Evolutionary conservation across 805 yeast genomes (phyloP).

Genomic region (Candida coleopterorum): DNA sequence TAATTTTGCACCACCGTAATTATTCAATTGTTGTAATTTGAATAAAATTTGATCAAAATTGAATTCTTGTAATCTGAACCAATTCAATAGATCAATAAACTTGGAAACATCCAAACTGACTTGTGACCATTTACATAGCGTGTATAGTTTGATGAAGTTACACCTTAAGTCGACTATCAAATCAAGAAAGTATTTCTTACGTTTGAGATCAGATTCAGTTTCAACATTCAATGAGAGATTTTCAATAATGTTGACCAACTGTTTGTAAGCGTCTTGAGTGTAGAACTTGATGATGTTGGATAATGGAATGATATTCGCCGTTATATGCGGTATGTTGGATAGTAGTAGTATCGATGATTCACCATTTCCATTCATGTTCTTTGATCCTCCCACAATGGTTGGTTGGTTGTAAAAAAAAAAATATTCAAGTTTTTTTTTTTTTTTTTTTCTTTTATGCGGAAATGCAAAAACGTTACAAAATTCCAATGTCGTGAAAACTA

Average conservation of each 20-base stretch:
- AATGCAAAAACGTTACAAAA: too few species aligned
- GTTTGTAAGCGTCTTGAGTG: conserved; percentile 59
- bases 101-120: conserved; percentile 65
- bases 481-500: too few species aligned
- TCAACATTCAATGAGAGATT: conserved; percentile 44
- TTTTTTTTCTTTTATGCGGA: too few species aligned
- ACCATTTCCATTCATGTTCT: conserved; percentile 4
- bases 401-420: too few species aligned
- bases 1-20: conserved; percentile 81
- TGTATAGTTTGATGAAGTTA: conserved; percentile 79
- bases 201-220: conserved; percentile 50
- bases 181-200: conserved; percentile 66
- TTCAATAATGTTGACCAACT: conserved; percentile 56
- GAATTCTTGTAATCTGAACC: conserved; percentile 78
- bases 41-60: conserved; percentile 56
- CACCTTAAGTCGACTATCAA: conserved; percentile 70
- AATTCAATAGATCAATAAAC: conserved; percentile 80
- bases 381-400: too few species aligned
- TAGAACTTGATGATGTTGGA: conserved; percentile 54
- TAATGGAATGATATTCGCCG: conserved; percentile 64
- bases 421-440: too few species aligned
- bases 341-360: conserved; percentile 1
- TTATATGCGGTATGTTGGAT: conserved; percentile 60
- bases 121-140: conserved; percentile 83
- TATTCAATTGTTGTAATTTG: conserved; percentile 63